Evolutionary conservation across 2,329 filamentous ascomycete species (phyloP).

Genomic region (Teratosphaeria viscida): DNA sequence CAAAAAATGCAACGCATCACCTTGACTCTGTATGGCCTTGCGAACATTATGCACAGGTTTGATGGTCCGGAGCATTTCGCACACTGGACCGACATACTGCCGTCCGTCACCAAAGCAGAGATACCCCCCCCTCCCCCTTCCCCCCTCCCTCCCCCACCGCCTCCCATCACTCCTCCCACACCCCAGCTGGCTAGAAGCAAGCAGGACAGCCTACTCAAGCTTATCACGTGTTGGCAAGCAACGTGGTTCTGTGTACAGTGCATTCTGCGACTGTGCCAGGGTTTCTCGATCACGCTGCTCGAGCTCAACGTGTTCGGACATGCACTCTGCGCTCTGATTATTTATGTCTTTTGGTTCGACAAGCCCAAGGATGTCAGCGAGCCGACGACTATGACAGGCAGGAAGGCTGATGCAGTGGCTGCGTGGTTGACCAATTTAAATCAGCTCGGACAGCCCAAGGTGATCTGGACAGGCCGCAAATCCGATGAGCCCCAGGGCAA

Average conservation of each 20-base stretch:
- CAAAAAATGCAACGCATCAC: not conserved
- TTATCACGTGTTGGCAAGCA: constrained; percentile 8
- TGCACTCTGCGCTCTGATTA: constrained; percentile 11
- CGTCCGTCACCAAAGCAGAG: not conserved
- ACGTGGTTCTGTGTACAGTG: constrained; percentile 15
- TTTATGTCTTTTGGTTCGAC: constrained; percentile 15
- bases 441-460: not conserved
- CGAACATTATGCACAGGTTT: not conserved
- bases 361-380: constrained; percentile 13
- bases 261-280: constrained; percentile 7
- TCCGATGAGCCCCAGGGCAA: too few species aligned
- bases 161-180: too few species aligned
- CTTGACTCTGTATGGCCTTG: not conserved
- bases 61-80: too few species aligned
- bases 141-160: too few species aligned
- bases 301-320: constrained; percentile 16
- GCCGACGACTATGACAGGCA: not conserved
- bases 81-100: not conserved
- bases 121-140: too few species aligned
- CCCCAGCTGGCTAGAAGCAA: constrained; percentile 9
- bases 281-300: constrained; percentile 10
- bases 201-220: constrained; percentile 9
- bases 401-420: not conserved
- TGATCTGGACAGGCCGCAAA: not conserved
- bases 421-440: not conserved